A percentile compares a stretch with the other conserved stretches of the same genome.
These are phyloP conservation scores for Phytophthora pistaciae DNA, from an alignment of 352 stramenopile species.

Conservation along the genomic window DNA sequence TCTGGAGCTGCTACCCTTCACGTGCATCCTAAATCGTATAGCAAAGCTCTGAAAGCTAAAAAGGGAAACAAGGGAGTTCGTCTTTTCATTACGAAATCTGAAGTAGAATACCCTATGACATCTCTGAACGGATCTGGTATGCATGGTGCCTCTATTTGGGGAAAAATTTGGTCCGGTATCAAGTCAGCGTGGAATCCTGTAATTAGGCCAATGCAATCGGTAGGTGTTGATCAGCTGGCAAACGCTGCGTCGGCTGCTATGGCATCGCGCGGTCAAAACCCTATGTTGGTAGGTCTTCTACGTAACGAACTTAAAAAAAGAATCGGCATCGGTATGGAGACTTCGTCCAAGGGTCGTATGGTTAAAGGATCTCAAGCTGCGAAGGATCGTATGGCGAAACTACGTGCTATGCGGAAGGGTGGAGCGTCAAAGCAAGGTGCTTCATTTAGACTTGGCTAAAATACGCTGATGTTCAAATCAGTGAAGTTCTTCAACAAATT, in stretches of 20 bases:
- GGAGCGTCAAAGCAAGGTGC: too few species aligned
- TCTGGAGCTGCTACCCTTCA: constrained; percentile 4
- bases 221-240: constrained; percentile 1
- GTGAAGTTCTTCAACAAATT: constrained; percentile 15
- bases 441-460: neutral
- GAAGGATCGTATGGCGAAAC: too few species aligned
- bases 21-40: constrained; percentile 14
- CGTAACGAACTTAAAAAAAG: neutral
- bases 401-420: too few species aligned
- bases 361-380: too few species aligned
- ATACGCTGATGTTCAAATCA: constrained; percentile 17
- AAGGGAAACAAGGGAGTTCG: neutral
- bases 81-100: neutral
- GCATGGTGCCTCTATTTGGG: constrained; percentile 12
- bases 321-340: neutral
- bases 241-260: neutral
- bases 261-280: neutral
- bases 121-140: neutral
- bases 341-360: too few species aligned
- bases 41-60: neutral
- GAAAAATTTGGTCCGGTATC: constrained; percentile 5
- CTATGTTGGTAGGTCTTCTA: neutral
- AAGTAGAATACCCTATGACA: neutral
- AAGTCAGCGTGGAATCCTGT: neutral
- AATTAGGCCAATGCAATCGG: neutral